Evolutionary conservation across 2,329 filamentous ascomycete genomes (phyloP).

Genomic region (Colletotrichum spaethianum): DNA sequence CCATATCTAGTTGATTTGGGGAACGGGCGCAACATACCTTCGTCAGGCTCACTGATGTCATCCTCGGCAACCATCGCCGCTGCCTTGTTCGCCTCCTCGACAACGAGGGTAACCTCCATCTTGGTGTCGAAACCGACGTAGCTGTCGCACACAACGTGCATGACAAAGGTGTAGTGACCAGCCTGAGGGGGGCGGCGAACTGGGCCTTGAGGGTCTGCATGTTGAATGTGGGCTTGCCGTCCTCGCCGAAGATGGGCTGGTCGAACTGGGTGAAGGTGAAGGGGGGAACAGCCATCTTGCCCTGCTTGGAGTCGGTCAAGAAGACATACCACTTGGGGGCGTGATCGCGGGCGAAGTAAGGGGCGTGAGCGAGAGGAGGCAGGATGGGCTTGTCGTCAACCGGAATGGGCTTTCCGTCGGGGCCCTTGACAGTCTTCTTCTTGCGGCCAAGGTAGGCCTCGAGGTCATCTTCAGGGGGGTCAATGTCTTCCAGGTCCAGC

Average conservation of each 20-base stretch:
- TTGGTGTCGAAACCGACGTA: slow-evolving; percentile 96
- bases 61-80: slow-evolving; percentile 86
- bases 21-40: slow-evolving; percentile 73
- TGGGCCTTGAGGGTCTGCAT: slow-evolving; percentile 98
- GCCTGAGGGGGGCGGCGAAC: slow-evolving; percentile 95
- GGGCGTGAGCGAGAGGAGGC: slow-evolving; percentile 90
- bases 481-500: slow-evolving; percentile 88
- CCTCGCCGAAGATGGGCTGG: slow-evolving; percentile 84
- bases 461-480: slow-evolving; percentile 92
- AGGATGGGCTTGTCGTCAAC: slow-evolving; percentile 77
- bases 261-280: slow-evolving; percentile 97
- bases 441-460: slow-evolving; percentile 86
- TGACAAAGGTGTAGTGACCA: slow-evolving; percentile 93
- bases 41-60: slow-evolving; percentile 97
- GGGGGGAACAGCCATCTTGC: slow-evolving; percentile 95
- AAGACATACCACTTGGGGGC: slow-evolving; percentile 95
- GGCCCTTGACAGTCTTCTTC: slow-evolving; percentile 74
- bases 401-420: slow-evolving; percentile 68
- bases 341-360: slow-evolving; percentile 90
- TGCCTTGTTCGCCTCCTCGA: slow-evolving; percentile 91
- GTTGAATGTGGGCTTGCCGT: slow-evolving; percentile 90
- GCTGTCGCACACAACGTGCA: slow-evolving; percentile 94
- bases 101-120: slow-evolving; percentile 88
- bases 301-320: slow-evolving; percentile 92
- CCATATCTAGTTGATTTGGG: neutral